A percentile compares a stretch with the other conserved stretches of the same genome.
These are phyloP conservation scores for Simmondsia chinensis DNA, from an alignment of 148 eudicot species.

Conservation along the genomic window DNA sequence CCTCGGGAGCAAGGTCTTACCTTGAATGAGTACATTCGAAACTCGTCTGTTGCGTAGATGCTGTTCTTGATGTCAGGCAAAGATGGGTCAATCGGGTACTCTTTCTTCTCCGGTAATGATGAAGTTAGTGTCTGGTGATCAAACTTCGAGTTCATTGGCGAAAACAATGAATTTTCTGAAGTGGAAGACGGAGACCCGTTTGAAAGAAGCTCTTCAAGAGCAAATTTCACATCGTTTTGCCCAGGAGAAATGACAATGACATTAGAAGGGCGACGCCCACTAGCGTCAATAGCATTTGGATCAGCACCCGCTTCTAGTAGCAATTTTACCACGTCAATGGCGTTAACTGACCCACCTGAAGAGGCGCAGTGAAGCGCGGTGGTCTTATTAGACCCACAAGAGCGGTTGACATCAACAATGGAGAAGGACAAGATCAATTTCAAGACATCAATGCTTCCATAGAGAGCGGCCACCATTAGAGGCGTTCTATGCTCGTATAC, in stretches of 20 bases:
- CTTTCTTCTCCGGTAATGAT: conserved; percentile 38
- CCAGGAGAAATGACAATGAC: conserved; percentile 43
- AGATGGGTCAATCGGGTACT: conserved; percentile 72
- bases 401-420: conserved; percentile 41
- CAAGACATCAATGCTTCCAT: conserved; percentile 56
- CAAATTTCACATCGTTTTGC: conserved; percentile 21
- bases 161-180: conserved; percentile 37
- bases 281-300: conserved; percentile 37
- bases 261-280: conserved; percentile 48
- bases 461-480: conserved; percentile 67
- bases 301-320: conserved; percentile 66
- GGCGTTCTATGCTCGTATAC: conserved; percentile 61
- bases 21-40: conserved; percentile 76
- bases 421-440: conserved; percentile 49
- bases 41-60: conserved; percentile 70
- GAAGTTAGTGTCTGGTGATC: conserved; percentile 18
- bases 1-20: conserved; percentile 82
- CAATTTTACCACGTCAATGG: conserved; percentile 40
- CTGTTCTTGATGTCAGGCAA: conserved; percentile 81
- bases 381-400: conserved; percentile 42
- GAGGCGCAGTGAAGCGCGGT: conserved; percentile 86
- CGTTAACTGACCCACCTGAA: conserved; percentile 61
- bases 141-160: conserved; percentile 31
- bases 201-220: conserved; percentile 41
- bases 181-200: conserved; percentile 32